Conservation (phyloP, 2,329 filamentous ascomycete genomes). For the Penicillium sp. region DNA sequence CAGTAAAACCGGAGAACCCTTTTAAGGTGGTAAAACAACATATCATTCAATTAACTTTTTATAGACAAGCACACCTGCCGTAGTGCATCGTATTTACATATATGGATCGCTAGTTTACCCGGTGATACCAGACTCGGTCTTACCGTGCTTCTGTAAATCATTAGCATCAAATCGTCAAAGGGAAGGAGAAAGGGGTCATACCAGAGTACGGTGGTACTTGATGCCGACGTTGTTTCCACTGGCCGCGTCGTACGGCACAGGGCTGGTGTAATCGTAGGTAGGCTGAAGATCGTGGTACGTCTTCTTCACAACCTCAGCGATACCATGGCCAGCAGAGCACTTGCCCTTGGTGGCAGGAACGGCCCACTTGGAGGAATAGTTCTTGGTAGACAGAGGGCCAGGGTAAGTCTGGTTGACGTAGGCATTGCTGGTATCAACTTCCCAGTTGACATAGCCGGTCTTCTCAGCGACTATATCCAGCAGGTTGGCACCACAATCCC, state of each 20-base stretch:
- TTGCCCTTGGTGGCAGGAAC: constrained; percentile 28
- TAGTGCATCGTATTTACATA: neutral
- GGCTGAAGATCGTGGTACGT: constrained; percentile 31
- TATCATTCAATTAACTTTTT: neutral
- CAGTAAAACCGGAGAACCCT: neutral
- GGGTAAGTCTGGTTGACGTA: constrained; percentile 58
- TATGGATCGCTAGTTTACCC: neutral
- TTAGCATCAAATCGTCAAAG: neutral
- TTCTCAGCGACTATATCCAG: constrained; percentile 60
- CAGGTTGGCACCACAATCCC: constrained; percentile 72
- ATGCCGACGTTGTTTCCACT: constrained; percentile 29
- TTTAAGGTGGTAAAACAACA: neutral
- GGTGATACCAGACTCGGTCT: constrained; percentile 16
- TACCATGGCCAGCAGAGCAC: constrained; percentile 39
- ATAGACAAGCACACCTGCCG: neutral
- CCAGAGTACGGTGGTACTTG: constrained; percentile 22
- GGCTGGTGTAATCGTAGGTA: constrained; percentile 39
- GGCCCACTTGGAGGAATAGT: constrained; percentile 33
- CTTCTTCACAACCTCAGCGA: constrained; percentile 36
- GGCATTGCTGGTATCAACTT: constrained; percentile 43
- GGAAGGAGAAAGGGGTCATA: neutral
- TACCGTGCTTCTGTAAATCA: constrained; percentile 16
- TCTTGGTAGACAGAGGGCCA: constrained; percentile 40
- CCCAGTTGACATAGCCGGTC: constrained; percentile 56
- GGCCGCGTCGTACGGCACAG: constrained; percentile 32